phyloP scores from a whole-genome alignment of 2,329 filamentous ascomycete species.

The Curvularia sp. region DNA sequence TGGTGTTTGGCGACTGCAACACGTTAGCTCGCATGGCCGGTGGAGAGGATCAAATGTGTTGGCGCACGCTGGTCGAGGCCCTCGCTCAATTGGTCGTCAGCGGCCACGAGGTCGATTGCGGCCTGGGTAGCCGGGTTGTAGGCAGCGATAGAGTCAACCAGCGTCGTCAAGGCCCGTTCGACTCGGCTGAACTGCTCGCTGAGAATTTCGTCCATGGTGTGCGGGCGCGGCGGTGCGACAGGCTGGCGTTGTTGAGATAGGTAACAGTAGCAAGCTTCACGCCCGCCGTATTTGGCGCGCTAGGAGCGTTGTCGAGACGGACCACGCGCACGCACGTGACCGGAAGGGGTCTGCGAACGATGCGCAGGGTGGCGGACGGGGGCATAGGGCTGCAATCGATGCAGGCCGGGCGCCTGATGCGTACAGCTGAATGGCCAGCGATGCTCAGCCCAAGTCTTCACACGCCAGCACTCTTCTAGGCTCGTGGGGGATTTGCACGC shows the following conservation, averaged over 20 bases:
- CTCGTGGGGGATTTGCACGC: neutral
- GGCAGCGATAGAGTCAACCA: constrained; percentile 81
- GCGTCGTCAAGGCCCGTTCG: constrained; percentile 63
- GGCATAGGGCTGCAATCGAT: constrained; percentile 21
- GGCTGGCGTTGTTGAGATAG: constrained; percentile 6
- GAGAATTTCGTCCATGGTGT: constrained; percentile 53
- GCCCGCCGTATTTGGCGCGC: constrained; percentile 4
- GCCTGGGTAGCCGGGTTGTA: constrained; percentile 77
- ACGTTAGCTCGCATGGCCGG: constrained; percentile 13
- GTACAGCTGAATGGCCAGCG: constrained; percentile 34
- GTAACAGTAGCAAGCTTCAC: neutral
- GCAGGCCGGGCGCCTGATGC: constrained; percentile 33
- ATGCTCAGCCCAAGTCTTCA: constrained; percentile 17
- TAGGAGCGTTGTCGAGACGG: constrained; percentile 12
- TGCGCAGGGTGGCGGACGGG: constrained; percentile 13
- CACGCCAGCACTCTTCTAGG: constrained; percentile 11
- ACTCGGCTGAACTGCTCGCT: constrained; percentile 56
- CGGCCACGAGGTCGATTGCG: constrained; percentile 72
- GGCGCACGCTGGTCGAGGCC: constrained; percentile 69
- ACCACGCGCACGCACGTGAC: constrained; percentile 19
- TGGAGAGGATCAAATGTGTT: neutral
- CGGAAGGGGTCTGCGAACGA: constrained; percentile 4
- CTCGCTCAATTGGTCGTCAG: constrained; percentile 71
- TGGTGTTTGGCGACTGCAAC: constrained; percentile 75
- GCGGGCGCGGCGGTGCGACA: neutral